phyloP scores from a whole-genome alignment of 2,329 filamentous ascomycete species.

The Alternaria arbusti region DNA sequence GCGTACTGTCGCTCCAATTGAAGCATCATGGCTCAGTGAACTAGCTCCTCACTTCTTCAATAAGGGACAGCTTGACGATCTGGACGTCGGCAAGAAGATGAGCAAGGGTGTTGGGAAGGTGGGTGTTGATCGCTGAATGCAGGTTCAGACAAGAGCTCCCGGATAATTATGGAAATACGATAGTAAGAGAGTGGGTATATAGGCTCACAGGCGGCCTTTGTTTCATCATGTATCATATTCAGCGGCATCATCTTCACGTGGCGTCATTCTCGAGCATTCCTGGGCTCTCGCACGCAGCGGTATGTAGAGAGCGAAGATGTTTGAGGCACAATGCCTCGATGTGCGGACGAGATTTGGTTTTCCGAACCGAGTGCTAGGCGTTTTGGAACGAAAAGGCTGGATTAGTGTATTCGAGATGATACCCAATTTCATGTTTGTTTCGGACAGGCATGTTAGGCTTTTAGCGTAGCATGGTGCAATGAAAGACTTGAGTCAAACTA shows the following conservation, averaged over 20 bases:
- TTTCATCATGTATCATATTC: no score
- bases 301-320: no score
- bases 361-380: neutral
- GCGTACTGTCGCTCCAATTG: conserved; percentile 83
- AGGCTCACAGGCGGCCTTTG: no score
- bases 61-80: conserved; percentile 56
- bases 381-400: neutral
- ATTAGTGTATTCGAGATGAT: neutral
- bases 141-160: no score
- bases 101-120: conserved; percentile 61
- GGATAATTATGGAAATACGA: no score
- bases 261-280: no score
- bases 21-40: conserved; percentile 84
- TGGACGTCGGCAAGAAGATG: conserved; percentile 44
- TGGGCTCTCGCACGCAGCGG: no score
- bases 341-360: no score
- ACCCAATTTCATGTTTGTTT: neutral
- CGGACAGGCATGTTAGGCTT: neutral
- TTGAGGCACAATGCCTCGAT: no score
- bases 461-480: neutral
- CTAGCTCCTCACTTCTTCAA: conserved; percentile 95
- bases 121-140: no score
- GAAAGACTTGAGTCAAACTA: neutral
- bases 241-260: no score
- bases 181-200: no score